Conservation (phyloP, 306 rosid species). For the Prosopis cineraria region DNA sequence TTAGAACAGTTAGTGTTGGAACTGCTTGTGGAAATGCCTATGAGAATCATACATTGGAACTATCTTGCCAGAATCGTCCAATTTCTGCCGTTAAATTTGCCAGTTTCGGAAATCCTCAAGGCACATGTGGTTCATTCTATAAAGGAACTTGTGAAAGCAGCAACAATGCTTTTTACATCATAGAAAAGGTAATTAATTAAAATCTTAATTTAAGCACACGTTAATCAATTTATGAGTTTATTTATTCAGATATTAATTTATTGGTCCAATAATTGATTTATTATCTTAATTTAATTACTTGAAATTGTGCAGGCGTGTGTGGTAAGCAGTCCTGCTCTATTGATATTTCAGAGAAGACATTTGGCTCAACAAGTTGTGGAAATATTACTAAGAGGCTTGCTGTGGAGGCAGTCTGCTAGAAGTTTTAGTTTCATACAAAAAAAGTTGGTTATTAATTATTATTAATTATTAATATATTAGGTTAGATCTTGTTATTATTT, state of each 20-base stretch:
- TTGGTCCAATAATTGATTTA: too few species aligned
- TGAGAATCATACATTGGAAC: constrained; percentile 17
- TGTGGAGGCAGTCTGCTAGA: constrained; percentile 53
- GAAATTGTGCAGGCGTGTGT: constrained; percentile 42
- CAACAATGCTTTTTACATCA: constrained; percentile 23
- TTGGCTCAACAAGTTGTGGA: constrained; percentile 47
- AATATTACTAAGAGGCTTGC: constrained; percentile 46
- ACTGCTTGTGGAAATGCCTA: constrained; percentile 5
- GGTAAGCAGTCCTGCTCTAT: constrained; percentile 31
- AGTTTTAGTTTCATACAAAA: not conserved
- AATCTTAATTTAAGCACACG: too few species aligned
- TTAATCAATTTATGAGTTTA: not conserved
- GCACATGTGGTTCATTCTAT: constrained; percentile 46
- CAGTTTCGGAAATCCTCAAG: constrained; percentile 54
- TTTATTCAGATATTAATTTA: not conserved
- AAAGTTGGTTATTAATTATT: not conserved
- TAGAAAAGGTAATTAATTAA: constrained; percentile 25
- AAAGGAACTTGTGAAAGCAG: constrained; percentile 44
- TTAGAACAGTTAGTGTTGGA: not conserved
- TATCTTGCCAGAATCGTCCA: constrained; percentile 43
- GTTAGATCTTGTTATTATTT: too few species aligned
- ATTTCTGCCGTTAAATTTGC: constrained; percentile 53
- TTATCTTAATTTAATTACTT: not conserved
- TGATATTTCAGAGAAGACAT: constrained; percentile 26
- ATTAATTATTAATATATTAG: too few species aligned